Percentiles rank a stretch among this genome's conserved stretches.
These are phyloP conservation scores for Chaetomium strumarium DNA, from an alignment of 2,329 filamentous ascomycete genomes.

Conservation along the genomic window DNA sequence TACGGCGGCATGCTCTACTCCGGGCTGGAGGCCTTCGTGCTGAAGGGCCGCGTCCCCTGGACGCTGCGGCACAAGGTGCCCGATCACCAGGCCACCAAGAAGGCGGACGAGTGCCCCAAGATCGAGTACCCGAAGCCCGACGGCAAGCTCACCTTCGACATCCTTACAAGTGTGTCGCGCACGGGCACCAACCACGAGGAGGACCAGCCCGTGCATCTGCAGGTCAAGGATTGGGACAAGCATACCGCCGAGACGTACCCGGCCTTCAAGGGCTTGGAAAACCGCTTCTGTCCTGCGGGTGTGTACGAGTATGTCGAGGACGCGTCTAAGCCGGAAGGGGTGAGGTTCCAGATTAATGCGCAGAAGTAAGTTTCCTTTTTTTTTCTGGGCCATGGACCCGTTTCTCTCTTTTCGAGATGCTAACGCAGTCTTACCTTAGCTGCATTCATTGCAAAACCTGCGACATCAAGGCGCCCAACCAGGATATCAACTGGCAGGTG, in stretches of 20 bases:
- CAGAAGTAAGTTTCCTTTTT: slow-evolving; percentile 70
- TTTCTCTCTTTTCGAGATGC: not conserved
- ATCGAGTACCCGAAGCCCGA: slow-evolving; percentile 98
- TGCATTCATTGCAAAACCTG: slow-evolving; percentile 99
- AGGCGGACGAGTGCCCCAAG: slow-evolving; percentile 72
- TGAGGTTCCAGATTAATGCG: slow-evolving; percentile 94
- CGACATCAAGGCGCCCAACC: slow-evolving; percentile 93
- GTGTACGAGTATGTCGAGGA: slow-evolving; percentile 99
- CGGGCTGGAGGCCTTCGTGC: slow-evolving; percentile 79
- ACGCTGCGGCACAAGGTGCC: slow-evolving; percentile 78
- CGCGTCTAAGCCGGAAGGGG: slow-evolving; percentile 74
- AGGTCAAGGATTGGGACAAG: slow-evolving; percentile 91
- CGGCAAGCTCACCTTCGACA: slow-evolving; percentile 90
- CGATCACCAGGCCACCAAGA: slow-evolving; percentile 74
- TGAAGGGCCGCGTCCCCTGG: slow-evolving; percentile 85
- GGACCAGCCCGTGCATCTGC: slow-evolving; percentile 92
- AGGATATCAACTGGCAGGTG: slow-evolving; percentile 97
- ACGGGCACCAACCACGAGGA: slow-evolving; percentile 98
- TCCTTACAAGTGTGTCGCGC: slow-evolving; percentile 87
- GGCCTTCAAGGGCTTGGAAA: slow-evolving; percentile 85
- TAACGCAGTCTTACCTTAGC: slow-evolving; percentile 45
- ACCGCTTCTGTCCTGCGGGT: slow-evolving; percentile 92
- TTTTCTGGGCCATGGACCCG: not conserved
- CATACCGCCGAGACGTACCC: slow-evolving; percentile 82
- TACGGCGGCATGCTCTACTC: slow-evolving; percentile 91